Conservation (phyloP, 108 stramenopile genomes). For the Epipyxis sp. region DNA sequence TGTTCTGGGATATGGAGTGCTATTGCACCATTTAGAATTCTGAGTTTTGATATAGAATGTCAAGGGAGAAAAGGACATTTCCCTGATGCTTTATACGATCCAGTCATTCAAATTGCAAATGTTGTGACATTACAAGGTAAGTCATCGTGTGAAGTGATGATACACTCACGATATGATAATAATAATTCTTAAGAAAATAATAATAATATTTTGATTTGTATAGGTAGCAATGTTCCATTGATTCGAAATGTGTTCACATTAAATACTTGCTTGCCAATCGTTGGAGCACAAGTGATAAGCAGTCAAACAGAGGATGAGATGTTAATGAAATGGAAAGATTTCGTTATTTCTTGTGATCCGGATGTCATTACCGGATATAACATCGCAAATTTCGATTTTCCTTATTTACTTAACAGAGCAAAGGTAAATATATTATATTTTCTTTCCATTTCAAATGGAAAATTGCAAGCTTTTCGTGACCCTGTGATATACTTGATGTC, state of each 20-base stretch:
- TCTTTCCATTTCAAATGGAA: too few species aligned
- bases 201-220: too few species aligned
- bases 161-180: too few species aligned
- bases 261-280: slow-evolving; percentile 91
- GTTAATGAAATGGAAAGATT: slow-evolving; percentile 78
- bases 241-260: slow-evolving; percentile 94
- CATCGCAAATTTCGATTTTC: slow-evolving; percentile 97
- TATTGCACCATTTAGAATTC: slow-evolving; percentile 89
- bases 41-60: slow-evolving; percentile 97
- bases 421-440: too few species aligned
- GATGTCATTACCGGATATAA: slow-evolving; percentile 97
- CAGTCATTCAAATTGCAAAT: slow-evolving; percentile 99
- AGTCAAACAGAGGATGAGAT: slow-evolving; percentile 74
- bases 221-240: slow-evolving; percentile 61
- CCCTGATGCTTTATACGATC: slow-evolving; percentile 94
- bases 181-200: too few species aligned
- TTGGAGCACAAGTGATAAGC: slow-evolving; percentile 92
- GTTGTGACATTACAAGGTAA: slow-evolving; percentile 85
- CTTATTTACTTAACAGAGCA: slow-evolving; percentile 93
- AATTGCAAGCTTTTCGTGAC: neutral
- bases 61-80: slow-evolving; percentile 89
- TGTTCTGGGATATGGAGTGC: slow-evolving; percentile 91
- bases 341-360: slow-evolving; percentile 83
- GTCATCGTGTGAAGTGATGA: too few species aligned
- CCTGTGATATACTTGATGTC: neutral